Base-by-base conservation (phyloP, 164 flowering plant genomes). In the Akebia trifoliata region DNA sequence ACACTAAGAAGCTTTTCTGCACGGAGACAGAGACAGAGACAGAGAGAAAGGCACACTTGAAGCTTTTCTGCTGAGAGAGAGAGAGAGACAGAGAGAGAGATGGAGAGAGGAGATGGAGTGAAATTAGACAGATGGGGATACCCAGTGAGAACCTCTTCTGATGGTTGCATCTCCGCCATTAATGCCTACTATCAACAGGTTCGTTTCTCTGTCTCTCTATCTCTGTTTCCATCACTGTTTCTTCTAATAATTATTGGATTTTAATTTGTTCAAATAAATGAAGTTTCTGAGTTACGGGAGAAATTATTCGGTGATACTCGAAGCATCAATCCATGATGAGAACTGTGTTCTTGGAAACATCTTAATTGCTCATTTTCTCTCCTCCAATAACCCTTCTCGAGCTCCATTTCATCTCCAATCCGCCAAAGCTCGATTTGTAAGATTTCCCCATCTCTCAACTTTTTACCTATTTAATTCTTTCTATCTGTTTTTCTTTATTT, bases 231-330 rank as follows among this genome's bases (percentile, higher is more conserved):
- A 40, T 14, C 4, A 9, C 20, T 20, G 46, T 17, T 31, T 24
- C 29, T 15, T 29, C 2, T 36, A 2, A 2, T 17, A 37, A 24
- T 24, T 14, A 31, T 49, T 6, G 8, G 6, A 21, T 44, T 50
- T 21, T 20, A 4, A 8, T 30, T 10, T 29, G 14, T 22, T 15
- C 24, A 35, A 4, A 18, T 66, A 21, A 28, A 3, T 50, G 65
- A 69, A 91, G 92, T 79, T 89, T 44, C 65, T 92, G 63, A 67
- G 65, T 18, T 81, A 77, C 64, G 98, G 98, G 46, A 80, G 92
- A 66, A 29, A 73, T 36, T 72, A 84, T 58, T 63, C 72, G 10
- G 86, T 85, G 69, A 89, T 93, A 47, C 59, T 87, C 2, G 77
- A 84, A 65, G 98, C 97, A 4, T 57, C 75, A 10, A 28, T 18